Evolutionary conservation across 2,329 filamentous ascomycete species (phyloP).

Genomic region (Aspergillus candidus): DNA sequence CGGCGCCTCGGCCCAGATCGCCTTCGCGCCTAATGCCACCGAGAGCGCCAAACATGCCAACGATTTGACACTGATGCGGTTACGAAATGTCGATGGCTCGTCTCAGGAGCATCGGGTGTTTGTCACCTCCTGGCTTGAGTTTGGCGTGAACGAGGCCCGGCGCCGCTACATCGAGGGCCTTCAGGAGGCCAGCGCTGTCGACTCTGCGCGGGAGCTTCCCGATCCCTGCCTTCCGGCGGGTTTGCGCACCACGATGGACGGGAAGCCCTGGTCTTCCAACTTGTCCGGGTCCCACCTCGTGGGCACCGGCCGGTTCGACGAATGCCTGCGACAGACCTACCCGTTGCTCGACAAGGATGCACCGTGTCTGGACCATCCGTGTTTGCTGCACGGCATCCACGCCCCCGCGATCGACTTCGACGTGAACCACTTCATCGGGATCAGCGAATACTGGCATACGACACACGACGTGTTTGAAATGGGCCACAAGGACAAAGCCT

Average conservation of each 20-base stretch:
- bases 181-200: slow-evolving; percentile 58
- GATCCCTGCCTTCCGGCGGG: slow-evolving; percentile 87
- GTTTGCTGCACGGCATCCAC: slow-evolving; percentile 83
- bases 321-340: slow-evolving; percentile 75
- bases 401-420: slow-evolving; percentile 95
- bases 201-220: slow-evolving; percentile 61
- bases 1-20: slow-evolving; percentile 93
- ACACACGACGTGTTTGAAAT: slow-evolving; percentile 88
- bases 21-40: slow-evolving; percentile 89
- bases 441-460: slow-evolving; percentile 98
- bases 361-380: slow-evolving; percentile 75
- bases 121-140: slow-evolving; percentile 93
- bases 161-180: slow-evolving; percentile 74
- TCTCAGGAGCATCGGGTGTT: slow-evolving; percentile 82
- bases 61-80: slow-evolving; percentile 76
- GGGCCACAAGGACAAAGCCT: slow-evolving; percentile 69
- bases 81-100: slow-evolving; percentile 75
- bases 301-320: slow-evolving; percentile 80
- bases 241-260: slow-evolving; percentile 66
- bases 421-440: slow-evolving; percentile 94
- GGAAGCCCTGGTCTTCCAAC: slow-evolving; percentile 47
- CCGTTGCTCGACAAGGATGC: slow-evolving; percentile 86
- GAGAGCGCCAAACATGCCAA: slow-evolving; percentile 85
- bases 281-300: slow-evolving; percentile 52
- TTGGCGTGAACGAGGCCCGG: slow-evolving; percentile 91